These are phyloP conservation scores for Blastobotrys parvus DNA, from an alignment of 805 yeast species.

Conservation along the genomic window DNA sequence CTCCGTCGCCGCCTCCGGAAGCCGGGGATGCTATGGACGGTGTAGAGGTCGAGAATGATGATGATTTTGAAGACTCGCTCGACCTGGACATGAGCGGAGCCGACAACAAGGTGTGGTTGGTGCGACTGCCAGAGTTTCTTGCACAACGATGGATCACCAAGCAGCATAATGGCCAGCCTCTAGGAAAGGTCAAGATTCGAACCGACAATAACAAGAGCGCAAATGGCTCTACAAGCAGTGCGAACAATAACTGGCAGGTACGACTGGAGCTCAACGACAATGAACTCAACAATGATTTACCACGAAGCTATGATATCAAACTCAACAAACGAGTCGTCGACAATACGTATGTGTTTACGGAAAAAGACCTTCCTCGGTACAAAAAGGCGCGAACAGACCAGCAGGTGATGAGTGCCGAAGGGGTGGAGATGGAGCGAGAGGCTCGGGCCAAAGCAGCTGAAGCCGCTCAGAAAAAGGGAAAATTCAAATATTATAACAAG, in stretches of 20 bases:
- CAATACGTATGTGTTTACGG: slow-evolving; percentile 82
- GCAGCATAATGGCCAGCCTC: slow-evolving; percentile 60
- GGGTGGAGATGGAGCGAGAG: background rate
- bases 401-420: background rate
- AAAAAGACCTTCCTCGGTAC: slow-evolving; percentile 54
- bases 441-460: background rate
- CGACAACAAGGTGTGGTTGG: slow-evolving; percentile 80
- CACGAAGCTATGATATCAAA: slow-evolving; percentile 75
- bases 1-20: slow-evolving; percentile 26
- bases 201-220: slow-evolving; percentile 23
- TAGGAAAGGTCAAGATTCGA: slow-evolving; percentile 65
- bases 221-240: slow-evolving; percentile 12
- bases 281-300: slow-evolving; percentile 49
- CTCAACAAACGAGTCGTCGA: slow-evolving; percentile 72
- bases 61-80: slow-evolving; percentile 51
- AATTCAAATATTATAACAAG: background rate
- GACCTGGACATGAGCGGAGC: slow-evolving; percentile 63
- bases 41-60: slow-evolving; percentile 25
- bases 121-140: slow-evolving; percentile 79
- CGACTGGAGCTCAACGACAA: slow-evolving; percentile 30
- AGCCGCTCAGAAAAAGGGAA: background rate
- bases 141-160: slow-evolving; percentile 62
- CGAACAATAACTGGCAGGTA: slow-evolving; percentile 25
- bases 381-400: slow-evolving; percentile 26
- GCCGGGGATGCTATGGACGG: slow-evolving; percentile 8